These are phyloP conservation scores for Lojkania enalia DNA, from an alignment of 2,329 filamentous ascomycete species.

Conservation along the genomic window DNA sequence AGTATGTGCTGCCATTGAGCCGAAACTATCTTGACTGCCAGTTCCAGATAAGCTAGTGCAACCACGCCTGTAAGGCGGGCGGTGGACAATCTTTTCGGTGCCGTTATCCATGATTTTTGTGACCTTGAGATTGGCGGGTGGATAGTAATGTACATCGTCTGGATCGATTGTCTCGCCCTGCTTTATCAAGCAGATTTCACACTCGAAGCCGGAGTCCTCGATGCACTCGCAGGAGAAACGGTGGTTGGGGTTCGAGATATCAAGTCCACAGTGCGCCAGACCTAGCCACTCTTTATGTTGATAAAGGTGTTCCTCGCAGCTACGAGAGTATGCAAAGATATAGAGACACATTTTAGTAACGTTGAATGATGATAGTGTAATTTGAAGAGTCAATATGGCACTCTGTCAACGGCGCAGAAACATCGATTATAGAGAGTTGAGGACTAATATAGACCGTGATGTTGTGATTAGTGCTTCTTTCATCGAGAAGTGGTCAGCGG, in stretches of 20 bases:
- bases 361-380: no score
- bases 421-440: no score
- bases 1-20: no score
- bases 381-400: no score
- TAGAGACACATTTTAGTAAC: background rate
- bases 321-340: background rate
- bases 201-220: conserved; percentile 1
- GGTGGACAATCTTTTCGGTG: background rate
- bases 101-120: background rate
- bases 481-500: no score
- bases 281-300: conserved; percentile 11
- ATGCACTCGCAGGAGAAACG: background rate
- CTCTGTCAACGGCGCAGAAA: no score
- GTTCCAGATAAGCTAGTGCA: no score
- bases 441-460: no score
- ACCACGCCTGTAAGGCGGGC: no score
- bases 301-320: no score
- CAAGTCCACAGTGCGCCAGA: conserved; percentile 3
- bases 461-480: no score
- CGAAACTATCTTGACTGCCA: no score
- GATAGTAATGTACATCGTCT: conserved; percentile 9
- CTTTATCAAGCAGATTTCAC: conserved; percentile 4
- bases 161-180: conserved; percentile 6
- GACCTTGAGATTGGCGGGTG: conserved; percentile 7
- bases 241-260: background rate